Evolutionary conservation across 2,329 filamentous ascomycete species (phyloP).

Genomic region (Monosporascus sp.): DNA sequence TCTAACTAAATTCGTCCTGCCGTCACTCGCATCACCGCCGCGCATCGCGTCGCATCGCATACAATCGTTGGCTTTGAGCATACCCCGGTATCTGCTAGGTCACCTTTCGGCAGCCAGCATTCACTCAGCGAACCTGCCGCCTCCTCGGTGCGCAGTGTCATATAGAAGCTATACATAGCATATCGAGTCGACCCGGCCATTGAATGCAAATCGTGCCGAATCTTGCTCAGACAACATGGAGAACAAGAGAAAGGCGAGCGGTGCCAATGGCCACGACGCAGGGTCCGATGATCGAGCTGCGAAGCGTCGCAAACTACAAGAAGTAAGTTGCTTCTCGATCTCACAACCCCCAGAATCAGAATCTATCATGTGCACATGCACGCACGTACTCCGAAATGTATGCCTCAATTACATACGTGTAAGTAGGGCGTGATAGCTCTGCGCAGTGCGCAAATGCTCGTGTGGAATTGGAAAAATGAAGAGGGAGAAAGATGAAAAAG

Average conservation of each 20-base stretch:
- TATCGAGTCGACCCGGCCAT: conserved; percentile 5
- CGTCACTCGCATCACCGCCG: neutral
- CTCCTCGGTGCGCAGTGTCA: too few relatives aligned
- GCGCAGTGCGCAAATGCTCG: too few relatives aligned
- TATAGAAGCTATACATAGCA: too few relatives aligned
- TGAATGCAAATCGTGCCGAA: conserved; percentile 8
- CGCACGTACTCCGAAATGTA: too few relatives aligned
- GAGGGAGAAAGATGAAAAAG: neutral
- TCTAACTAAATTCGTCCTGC: neutral
- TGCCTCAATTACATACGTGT: too few relatives aligned
- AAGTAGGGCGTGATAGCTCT: too few relatives aligned
- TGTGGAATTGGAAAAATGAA: too few relatives aligned
- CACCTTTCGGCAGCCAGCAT: too few relatives aligned
- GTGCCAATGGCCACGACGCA: conserved; percentile 36
- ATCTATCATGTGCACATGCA: too few relatives aligned
- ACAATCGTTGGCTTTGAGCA: neutral
- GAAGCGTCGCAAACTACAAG: conserved; percentile 50
- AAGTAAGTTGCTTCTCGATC: conserved; percentile 31
- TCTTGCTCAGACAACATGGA: conserved; percentile 39
- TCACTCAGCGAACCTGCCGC: too few relatives aligned
- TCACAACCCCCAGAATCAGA: too few relatives aligned
- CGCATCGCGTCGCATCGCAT: neutral
- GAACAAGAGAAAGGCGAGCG: conserved; percentile 49
- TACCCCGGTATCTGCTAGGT: too few relatives aligned
- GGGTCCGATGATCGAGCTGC: conserved; percentile 46